These are phyloP conservation scores for Termitomyces eurrhizus DNA, from an alignment of 768 basidiomycete species.

Conservation along the genomic window DNA sequence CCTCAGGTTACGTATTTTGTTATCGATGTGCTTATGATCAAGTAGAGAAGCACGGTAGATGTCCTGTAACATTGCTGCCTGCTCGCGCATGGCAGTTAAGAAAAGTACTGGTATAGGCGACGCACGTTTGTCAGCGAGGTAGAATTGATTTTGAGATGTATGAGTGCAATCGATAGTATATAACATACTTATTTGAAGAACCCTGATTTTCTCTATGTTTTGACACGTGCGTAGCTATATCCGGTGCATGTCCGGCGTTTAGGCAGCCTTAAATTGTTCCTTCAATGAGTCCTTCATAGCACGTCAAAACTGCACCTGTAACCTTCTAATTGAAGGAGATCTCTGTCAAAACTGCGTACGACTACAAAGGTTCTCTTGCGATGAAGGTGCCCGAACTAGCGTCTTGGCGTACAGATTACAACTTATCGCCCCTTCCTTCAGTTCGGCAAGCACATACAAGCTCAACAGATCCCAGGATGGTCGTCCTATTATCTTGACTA, in stretches of 20 bases:
- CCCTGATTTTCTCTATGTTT: slow-evolving; percentile 12
- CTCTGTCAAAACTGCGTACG: slow-evolving; percentile 12
- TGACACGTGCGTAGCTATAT: slow-evolving; percentile 24
- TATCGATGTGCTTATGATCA: slow-evolving; percentile 88
- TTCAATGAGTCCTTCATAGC: slow-evolving; percentile 11
- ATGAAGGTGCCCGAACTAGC: slow-evolving; percentile 20
- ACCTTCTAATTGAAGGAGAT: slow-evolving; percentile 11
- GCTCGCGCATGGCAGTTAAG: slow-evolving; percentile 78
- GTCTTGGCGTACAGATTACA: slow-evolving; percentile 6
- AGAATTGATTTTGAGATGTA: slow-evolving; percentile 18
- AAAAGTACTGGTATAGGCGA: slow-evolving; percentile 72
- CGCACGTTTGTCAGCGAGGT: slow-evolving; percentile 45
- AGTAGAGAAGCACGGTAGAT: slow-evolving; percentile 71
- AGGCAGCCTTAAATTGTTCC: slow-evolving; percentile 4
- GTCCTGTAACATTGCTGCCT: slow-evolving; percentile 84
- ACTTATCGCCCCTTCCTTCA: slow-evolving; percentile 26
- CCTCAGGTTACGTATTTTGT: slow-evolving; percentile 94
- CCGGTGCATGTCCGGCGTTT: not conserved
- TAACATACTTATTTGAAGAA: not conserved
- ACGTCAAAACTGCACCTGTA: not conserved
- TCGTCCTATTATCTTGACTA: slow-evolving; percentile 94
- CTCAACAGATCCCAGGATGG: slow-evolving; percentile 97
- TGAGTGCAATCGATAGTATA: slow-evolving; percentile 8
- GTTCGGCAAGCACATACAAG: slow-evolving; percentile 98
- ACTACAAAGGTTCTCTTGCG: slow-evolving; percentile 8